Evolutionary conservation across 106 monocot genomes (phyloP), one percentile per base, ranked within the genome.

Genomic region (Acorus calamus): DNA sequence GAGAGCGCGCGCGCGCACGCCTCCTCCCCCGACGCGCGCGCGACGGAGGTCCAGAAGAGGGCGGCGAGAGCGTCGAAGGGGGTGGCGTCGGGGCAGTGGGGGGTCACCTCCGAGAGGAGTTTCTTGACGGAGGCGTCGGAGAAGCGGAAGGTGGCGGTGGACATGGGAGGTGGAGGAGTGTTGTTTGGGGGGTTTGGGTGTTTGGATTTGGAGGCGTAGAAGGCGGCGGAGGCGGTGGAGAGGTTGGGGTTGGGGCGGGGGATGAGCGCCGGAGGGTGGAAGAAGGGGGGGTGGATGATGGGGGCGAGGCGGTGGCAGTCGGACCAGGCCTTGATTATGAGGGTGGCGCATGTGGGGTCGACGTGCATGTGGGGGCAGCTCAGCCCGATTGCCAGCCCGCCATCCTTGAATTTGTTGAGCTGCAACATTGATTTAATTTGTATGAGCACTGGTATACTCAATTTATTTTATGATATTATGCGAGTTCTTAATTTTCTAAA

Each of bases 281-380:
- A 83, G 86, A 93, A 93, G 5, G 94, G 94, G 4, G 90, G 87
- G 72, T 71, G 51, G 64, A 53, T 47, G 66, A 89, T 79, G 83
- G 49, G 66, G 63, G 72, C 67, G 53, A 79, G 81, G 65, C 83
- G 94, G 77, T 94, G 89, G 44, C 59, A n/a, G 73, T 89, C 89
- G 49, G 65, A 55, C 84, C 86, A 87, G 28, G 84, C 90, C 50
- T 82, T 82, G 46, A 86, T 8, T 63, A 94, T 61, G 43, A 94
- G 66, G n/a, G 55, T 54, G 44, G 77, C 82, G 67, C 80, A 80
- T 0, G 69, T 78, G n/a, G 86, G 82, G 53, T 90, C 90, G 2
- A 79, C 79, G 52, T 78, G 80, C 77, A 91, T 80, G 82, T 94
- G 94, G 41, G 84, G 61, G 76, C 84, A 91, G 80, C 78, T 90